Evolutionary conservation across 176 grass and related monocot species (phyloP), one percentile per base, ranked within the genome.

Genomic region (Thalia dealbata): DNA sequence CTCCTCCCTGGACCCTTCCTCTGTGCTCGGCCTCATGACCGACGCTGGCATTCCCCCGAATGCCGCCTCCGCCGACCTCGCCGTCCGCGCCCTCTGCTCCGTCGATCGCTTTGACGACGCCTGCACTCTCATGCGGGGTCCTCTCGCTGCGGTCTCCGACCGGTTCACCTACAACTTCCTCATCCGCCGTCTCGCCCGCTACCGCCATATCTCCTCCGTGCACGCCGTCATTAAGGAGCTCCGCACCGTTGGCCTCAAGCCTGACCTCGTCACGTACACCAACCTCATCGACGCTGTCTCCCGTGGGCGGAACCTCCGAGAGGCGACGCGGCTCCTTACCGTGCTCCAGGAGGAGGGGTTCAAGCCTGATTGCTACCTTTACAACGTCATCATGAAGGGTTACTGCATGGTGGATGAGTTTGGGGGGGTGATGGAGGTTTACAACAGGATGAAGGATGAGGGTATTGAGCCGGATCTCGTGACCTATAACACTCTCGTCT

Each of bases 301-400:
- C 80, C 87, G 77, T 24, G 25, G 78, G 29, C 75, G 87, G 12
- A 75, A 88, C 23, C 78, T 81, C 45, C 95, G 90, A 10, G 87
- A 97, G 83, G 86, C 89, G 52, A 72, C 52, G 16, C 50, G 80
- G 73, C 81, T 97, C 14, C 85, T 97, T 5, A 63, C 68, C 1
- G 32, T 91, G 8, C 86, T 97, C 64, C 52, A 79, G 1, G 76
- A 84, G 70, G 81, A 83, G 55, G 90, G 87, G 46, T 84, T 97
- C 74, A 83, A 79, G 64, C 87, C 87, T 10, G 90, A 97, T 70
- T 83, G 86, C 4, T 81, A 86, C 78, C 1, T 97, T 29, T 97
- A 97, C 83, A 97, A 92, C 73, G 72, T 90, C 10, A 88, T 92
- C 26, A 91, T 91, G 90, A 97, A 97, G 79, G 89, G 76, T 7